Conservation (phyloP, 1,139 yeast genomes). For the Candida frijolesensis region DNA sequence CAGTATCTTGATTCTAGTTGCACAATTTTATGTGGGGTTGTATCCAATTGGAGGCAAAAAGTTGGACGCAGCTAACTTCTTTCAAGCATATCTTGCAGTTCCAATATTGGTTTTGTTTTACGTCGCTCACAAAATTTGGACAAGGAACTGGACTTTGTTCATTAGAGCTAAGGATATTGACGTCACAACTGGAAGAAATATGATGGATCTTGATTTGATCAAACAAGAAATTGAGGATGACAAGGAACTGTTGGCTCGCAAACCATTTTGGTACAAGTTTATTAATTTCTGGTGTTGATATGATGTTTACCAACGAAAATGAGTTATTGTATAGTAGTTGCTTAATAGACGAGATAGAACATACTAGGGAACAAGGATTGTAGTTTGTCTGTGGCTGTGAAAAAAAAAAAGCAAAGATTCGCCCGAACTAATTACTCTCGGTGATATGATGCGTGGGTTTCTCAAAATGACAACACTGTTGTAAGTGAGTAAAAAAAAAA, state of each 20-base stretch:
- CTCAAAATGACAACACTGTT: not conserved
- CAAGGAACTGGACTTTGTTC: slow-evolving; percentile 27
- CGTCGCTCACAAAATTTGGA: slow-evolving; percentile 29
- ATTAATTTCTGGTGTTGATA: slow-evolving; percentile 26
- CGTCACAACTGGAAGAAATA: slow-evolving; percentile 34
- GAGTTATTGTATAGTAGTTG: not conserved
- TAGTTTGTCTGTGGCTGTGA: not conserved
- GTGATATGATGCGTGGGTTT: not conserved
- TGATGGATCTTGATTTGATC: slow-evolving; percentile 27
- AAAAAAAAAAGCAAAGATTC: too few relatives aligned
- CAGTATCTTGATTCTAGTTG: slow-evolving; percentile 33
- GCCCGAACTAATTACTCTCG: too few relatives aligned
- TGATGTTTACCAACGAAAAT: not conserved
- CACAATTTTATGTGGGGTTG: slow-evolving; percentile 35
- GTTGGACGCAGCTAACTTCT: slow-evolving; percentile 28
- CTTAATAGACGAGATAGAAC: not conserved
- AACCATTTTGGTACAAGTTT: slow-evolving; percentile 20
- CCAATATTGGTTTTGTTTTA: slow-evolving; percentile 28
- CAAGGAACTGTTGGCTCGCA: slow-evolving; percentile 12
- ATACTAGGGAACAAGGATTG: not conserved
- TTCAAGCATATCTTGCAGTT: slow-evolving; percentile 34
- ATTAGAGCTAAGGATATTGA: slow-evolving; percentile 30
- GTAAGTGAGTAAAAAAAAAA: not conserved
- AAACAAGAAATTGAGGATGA: slow-evolving; percentile 24
- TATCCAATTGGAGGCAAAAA: slow-evolving; percentile 28